Base-by-base conservation (phyloP, 345 rosid species). In the Salix viminalis region DNA sequence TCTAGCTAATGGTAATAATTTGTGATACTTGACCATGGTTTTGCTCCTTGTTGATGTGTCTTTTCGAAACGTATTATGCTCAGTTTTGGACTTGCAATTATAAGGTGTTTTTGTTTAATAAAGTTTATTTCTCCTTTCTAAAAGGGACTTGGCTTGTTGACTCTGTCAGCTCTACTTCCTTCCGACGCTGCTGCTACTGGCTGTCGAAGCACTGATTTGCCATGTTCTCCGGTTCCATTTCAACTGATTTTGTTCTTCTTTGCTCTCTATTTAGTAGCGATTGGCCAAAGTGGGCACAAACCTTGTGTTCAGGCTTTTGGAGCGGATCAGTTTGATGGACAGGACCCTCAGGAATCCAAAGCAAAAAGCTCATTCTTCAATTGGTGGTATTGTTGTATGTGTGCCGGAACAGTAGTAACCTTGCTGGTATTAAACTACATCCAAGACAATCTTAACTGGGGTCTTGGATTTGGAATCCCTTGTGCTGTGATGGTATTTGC, bases 221-320 rank as follows among this genome's bases (percentile, higher is more conserved):
- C 68, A n/a, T 32, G 28, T 6, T 67, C 65, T n/a, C 32, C 50
- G 15, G 37, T 56, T 80, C 60, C 21, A 24, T 18, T 56, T 66
- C 74, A 72, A 60, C 67, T 76, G 48, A 39, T 66, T 11, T 67
- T 80, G n/a, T 80, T 80, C 74, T 80, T 76, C 76, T 72, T 72
- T 50, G 76, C 83, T 7, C 67, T 80, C 1, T 80, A 80, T 36
- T 65, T 76, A 1, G 73, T 80, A 37, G 83, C 77, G 30, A 18
- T 80, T 42, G 79, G 42, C 36, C 77, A 80, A 80, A 79, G 79
- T 21, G 83, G 83, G 41, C 79, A 80, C 64, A 80, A 80, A 50
- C 77, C 83, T 24, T 80, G 83, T 36, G 76, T 72, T 28, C 83
- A 76, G 73, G 79, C 83, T 28, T 80, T 80, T 72, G 83, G 83